These are phyloP conservation scores for Neocucurbitaria cava DNA, from an alignment of 2,329 filamentous ascomycete species.

Conservation along the genomic window DNA sequence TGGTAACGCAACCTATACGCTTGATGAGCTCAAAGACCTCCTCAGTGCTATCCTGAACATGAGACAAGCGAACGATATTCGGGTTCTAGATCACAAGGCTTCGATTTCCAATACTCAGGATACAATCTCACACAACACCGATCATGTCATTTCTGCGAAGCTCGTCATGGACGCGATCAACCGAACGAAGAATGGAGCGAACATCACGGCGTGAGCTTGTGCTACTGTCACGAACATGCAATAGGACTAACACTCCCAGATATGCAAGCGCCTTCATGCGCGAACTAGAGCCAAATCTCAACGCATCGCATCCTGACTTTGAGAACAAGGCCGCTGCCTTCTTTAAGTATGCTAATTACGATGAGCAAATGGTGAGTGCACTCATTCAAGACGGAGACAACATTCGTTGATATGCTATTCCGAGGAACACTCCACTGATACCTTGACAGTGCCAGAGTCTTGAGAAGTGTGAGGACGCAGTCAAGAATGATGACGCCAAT, in stretches of 20 bases:
- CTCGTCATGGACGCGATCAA: conserved; percentile 33
- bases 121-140: conserved; percentile 30
- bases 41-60: conserved; percentile 21
- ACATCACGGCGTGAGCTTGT: conserved; percentile 20
- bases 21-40: conserved; percentile 24
- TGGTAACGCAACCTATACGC: conserved; percentile 24
- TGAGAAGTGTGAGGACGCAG: conserved; percentile 17
- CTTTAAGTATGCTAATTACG: conserved; percentile 29
- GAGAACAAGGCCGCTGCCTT: conserved; percentile 24
- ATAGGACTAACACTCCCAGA: conserved; percentile 7
- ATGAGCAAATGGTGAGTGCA: conserved; percentile 27
- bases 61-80: conserved; percentile 24
- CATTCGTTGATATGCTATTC: background rate
- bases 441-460: conserved; percentile 23
- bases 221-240: background rate
- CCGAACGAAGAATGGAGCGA: conserved; percentile 12
- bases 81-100: conserved; percentile 31
- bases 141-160: conserved; percentile 34
- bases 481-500: background rate
- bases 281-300: conserved; percentile 18
- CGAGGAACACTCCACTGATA: conserved; percentile 1
- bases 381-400: background rate
- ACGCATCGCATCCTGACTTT: conserved; percentile 13
- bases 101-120: conserved; percentile 14
- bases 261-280: conserved; percentile 29